phyloP scores from a whole-genome alignment of 176 grass and related monocot genomes.

The Panicum miliaceum region DNA sequence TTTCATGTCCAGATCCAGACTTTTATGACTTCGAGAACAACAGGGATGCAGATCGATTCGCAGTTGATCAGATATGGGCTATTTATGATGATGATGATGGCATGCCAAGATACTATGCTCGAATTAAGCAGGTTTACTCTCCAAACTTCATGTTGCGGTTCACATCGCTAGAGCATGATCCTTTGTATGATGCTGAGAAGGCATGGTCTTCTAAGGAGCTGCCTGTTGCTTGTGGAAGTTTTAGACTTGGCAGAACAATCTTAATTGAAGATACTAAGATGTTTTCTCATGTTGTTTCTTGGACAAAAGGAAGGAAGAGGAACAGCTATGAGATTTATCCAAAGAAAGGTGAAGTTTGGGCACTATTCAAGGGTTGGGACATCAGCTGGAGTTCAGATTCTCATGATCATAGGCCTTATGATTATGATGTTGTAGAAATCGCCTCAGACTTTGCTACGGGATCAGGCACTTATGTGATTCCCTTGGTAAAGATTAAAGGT shows the following conservation, averaged over 20 bases:
- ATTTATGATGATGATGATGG: conserved; percentile 65
- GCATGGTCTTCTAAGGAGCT: conserved; percentile 61
- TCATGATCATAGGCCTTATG: conserved; percentile 31
- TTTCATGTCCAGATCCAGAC: conserved; percentile 61
- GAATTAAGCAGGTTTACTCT: conserved; percentile 57
- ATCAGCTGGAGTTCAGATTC: conserved; percentile 40
- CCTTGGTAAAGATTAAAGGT: conserved; percentile 64
- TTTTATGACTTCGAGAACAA: conserved; percentile 59
- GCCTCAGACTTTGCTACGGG: conserved; percentile 49
- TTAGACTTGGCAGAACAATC: conserved; percentile 51
- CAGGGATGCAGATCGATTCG: conserved; percentile 36
- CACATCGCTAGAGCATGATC: conserved; percentile 68
- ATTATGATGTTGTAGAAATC: conserved; percentile 73
- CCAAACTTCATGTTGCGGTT: conserved; percentile 56
- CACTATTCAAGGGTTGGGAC: conserved; percentile 59
- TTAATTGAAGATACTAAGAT: conserved; percentile 52
- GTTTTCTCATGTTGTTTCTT: conserved; percentile 72
- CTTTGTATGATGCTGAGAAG: conserved; percentile 41
- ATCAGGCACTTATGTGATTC: conserved; percentile 46
- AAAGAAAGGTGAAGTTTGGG: conserved; percentile 77
- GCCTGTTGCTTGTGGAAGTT: conserved; percentile 73
- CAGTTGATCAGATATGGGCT: conserved; percentile 65
- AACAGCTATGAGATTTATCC: conserved; percentile 67
- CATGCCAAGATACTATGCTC: conserved; percentile 73
- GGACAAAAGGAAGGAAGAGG: conserved; percentile 55